Evolutionary conservation across 2,329 filamentous ascomycete species (phyloP).

Genomic region (Nigrograna mackinnonii): DNA sequence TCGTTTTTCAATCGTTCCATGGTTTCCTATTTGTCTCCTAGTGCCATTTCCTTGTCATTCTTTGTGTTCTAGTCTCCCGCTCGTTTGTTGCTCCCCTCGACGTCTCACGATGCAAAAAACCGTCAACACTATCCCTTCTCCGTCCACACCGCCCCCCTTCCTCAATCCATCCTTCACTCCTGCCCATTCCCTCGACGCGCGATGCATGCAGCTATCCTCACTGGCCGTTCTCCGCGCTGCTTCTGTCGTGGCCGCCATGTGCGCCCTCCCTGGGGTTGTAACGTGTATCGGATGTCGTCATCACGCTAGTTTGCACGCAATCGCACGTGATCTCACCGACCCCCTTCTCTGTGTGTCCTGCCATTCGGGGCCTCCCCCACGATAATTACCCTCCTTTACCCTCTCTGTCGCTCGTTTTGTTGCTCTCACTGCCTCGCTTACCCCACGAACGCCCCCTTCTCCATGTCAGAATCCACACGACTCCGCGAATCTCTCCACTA

Average conservation of each 20-base stretch:
- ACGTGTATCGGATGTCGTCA: conserved; percentile 15
- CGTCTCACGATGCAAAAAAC: too few species aligned
- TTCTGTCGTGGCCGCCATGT: conserved; percentile 1
- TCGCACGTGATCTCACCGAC: conserved; percentile 16
- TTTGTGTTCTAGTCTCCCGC: conserved; percentile 1
- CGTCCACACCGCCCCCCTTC: too few species aligned
- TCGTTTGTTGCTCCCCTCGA: too few species aligned
- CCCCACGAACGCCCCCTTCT: conserved; percentile 3
- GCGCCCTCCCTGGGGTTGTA: conserved; percentile 4
- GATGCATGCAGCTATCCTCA: background rate
- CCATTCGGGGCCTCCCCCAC: conserved; percentile 6
- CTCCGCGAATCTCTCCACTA: conserved; percentile 19
- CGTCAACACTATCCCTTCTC: too few species aligned
- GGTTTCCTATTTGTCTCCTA: conserved; percentile 1
- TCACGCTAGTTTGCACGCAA: conserved; percentile 19
- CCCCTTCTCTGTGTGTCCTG: conserved; percentile 2
- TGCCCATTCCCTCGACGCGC: background rate
- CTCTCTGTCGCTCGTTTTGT: background rate
- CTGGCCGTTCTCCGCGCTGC: background rate
- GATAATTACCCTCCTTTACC: background rate
- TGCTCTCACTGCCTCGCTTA: too few species aligned
- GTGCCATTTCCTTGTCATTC: background rate
- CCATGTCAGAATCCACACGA: conserved; percentile 4
- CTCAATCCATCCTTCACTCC: too few species aligned
- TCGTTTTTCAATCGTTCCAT: background rate